phyloP scores from a whole-genome alignment of 2,329 filamentous ascomycete species.

The Salinomyces thailandicus region DNA sequence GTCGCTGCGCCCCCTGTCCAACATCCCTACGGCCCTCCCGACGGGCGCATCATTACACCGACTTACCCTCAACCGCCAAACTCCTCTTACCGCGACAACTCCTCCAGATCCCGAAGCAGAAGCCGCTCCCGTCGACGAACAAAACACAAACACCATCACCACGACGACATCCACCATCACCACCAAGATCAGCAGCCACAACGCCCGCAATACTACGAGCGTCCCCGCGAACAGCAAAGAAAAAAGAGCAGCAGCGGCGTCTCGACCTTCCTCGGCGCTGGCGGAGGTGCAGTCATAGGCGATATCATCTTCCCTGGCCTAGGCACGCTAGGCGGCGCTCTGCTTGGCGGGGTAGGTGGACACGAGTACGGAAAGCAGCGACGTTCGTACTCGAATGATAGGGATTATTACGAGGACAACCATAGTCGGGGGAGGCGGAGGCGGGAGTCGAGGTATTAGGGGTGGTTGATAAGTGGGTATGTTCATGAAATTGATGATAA shows the following conservation, averaged over 20 bases:
- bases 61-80: constrained; percentile 10
- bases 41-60: constrained; percentile 5
- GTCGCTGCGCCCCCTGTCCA: constrained; percentile 8
- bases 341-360: constrained; percentile 34
- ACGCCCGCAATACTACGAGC: constrained; percentile 1
- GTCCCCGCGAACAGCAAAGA: constrained; percentile 9
- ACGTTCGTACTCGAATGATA: constrained; percentile 12
- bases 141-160: constrained; percentile 7
- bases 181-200: constrained; percentile 11
- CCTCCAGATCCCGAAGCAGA: constrained; percentile 11
- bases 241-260: constrained; percentile 18
- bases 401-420: constrained; percentile 5
- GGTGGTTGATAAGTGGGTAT: neutral
- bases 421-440: constrained; percentile 1
- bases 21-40: neutral
- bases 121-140: constrained; percentile 11
- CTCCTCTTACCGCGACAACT: constrained; percentile 9
- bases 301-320: constrained; percentile 36
- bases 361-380: constrained; percentile 31
- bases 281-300: constrained; percentile 34
- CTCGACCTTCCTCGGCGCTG: constrained; percentile 35
- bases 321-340: constrained; percentile 29
- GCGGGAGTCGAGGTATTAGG: neutral
- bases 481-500: neutral
- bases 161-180: constrained; percentile 16